These are phyloP conservation scores for Ammopiptanthus mongolicus DNA, from an alignment of 306 rosid species.

Conservation along the genomic window DNA sequence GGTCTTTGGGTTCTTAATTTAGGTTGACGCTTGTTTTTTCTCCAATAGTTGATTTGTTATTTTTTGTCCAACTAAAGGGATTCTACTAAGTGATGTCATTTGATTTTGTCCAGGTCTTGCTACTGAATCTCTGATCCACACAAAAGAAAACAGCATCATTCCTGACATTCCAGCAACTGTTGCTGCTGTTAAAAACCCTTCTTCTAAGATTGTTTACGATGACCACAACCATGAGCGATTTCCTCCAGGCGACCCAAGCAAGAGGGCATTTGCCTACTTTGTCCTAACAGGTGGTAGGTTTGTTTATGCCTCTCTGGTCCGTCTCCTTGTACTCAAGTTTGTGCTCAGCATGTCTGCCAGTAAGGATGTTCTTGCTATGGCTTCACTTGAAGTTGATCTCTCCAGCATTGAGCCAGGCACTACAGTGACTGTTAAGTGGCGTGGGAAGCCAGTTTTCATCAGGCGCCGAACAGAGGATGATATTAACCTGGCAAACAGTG, in stretches of 20 bases:
- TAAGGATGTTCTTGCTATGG: constrained; percentile 76
- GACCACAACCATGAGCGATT: constrained; percentile 63
- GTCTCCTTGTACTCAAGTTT: constrained; percentile 68
- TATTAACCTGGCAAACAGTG: constrained; percentile 57
- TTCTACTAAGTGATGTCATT: not conserved
- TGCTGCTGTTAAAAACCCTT: constrained; percentile 57
- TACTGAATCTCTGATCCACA: constrained; percentile 35
- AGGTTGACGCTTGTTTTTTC: not conserved
- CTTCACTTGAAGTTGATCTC: constrained; percentile 70
- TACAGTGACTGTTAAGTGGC: constrained; percentile 80
- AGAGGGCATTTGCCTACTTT: constrained; percentile 76
- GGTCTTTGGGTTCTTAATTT: not conserved
- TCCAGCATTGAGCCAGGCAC: constrained; percentile 63
- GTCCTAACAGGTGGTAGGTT: constrained; percentile 72
- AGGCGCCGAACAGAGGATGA: constrained; percentile 71
- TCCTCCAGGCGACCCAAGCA: constrained; percentile 78
- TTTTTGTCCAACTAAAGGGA: not conserved
- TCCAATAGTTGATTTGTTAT: not conserved
- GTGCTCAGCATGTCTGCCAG: constrained; percentile 79
- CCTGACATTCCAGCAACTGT: constrained; percentile 53
- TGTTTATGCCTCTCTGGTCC: constrained; percentile 63
- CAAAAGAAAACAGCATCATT: constrained; percentile 37
- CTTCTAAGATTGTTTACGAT: constrained; percentile 64
- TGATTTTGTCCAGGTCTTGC: constrained; percentile 45
- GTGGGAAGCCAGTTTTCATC: constrained; percentile 78